phyloP scores from a whole-genome alignment of 2,329 filamentous ascomycete species.

The Alternaria atra region DNA sequence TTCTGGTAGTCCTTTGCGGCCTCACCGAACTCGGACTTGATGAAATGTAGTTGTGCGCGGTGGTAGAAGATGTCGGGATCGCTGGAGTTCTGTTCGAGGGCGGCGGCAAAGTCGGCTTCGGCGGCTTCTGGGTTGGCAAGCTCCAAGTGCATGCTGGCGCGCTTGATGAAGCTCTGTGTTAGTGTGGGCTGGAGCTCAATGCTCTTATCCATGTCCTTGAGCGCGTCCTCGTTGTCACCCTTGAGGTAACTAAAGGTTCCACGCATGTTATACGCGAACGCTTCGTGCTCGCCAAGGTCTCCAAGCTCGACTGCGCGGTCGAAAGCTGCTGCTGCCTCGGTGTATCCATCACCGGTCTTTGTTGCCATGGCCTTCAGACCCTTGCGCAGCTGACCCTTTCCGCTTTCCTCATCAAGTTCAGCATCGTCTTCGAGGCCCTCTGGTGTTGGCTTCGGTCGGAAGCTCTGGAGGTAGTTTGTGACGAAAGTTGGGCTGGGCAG shows the following conservation, averaged over 20 bases:
- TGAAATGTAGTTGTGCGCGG: conserved; percentile 97
- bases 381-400: conserved; percentile 84
- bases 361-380: conserved; percentile 82
- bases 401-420: conserved; percentile 80
- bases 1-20: conserved; percentile 99
- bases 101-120: conserved; percentile 85
- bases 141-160: conserved; percentile 96
- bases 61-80: conserved; percentile 99
- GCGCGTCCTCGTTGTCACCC: conserved; percentile 83
- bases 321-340: conserved; percentile 85
- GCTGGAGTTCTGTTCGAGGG: conserved; percentile 81
- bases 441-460: conserved; percentile 83
- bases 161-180: conserved; percentile 98
- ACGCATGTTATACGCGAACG: conserved; percentile 93
- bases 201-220: conserved; percentile 89
- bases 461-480: conserved; percentile 98
- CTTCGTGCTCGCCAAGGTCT: conserved; percentile 82
- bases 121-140: conserved; percentile 87
- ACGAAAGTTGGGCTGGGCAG: conserved; percentile 96
- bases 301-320: conserved; percentile 86
- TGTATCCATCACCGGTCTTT: conserved; percentile 90
- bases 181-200: conserved; percentile 87
- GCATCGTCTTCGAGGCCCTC: conserved; percentile 81
- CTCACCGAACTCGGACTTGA: conserved; percentile 90
- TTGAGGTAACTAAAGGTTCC: conserved; percentile 94